Evolutionary conservation across 2,329 filamentous ascomycete species (phyloP).

Genomic region (Orbilia oligospora): DNA sequence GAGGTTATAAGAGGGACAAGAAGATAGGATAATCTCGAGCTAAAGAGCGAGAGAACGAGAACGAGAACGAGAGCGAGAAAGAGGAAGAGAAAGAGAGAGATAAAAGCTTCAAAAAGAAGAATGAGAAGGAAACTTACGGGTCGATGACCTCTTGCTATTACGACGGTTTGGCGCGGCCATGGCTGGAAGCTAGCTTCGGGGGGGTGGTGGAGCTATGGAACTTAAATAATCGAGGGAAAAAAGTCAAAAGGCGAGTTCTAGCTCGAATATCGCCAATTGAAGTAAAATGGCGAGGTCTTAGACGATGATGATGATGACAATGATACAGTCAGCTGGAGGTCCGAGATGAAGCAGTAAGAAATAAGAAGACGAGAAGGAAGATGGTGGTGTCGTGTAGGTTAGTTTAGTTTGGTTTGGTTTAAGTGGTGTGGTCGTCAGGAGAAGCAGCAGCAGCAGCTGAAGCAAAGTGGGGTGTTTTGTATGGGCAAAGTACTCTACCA

Average conservation of each 20-base stretch:
- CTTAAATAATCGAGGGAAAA: constrained; percentile 38
- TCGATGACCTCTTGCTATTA: constrained; percentile 11
- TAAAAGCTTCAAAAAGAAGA: background rate
- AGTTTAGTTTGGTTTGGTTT: too few relatives aligned
- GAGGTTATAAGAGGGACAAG: background rate
- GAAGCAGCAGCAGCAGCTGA: background rate
- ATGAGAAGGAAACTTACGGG: constrained; percentile 38
- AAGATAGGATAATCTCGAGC: background rate
- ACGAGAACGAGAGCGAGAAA: background rate
- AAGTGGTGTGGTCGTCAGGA: constrained; percentile 29
- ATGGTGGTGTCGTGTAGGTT: background rate
- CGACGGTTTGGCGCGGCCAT: constrained; percentile 12
- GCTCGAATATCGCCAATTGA: constrained; percentile 51
- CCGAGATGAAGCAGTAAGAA: background rate
- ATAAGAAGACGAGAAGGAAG: background rate
- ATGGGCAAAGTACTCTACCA: background rate
- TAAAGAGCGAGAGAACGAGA: background rate
- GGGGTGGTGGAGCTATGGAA: constrained; percentile 12
- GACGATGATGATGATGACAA: background rate
- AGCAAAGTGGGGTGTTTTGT: constrained; percentile 17
- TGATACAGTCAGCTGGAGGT: background rate
- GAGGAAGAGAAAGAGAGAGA: background rate
- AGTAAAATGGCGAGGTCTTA: background rate
- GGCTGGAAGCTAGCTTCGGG: constrained; percentile 14
- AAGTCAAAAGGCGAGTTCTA: background rate